Conservation (phyloP, 345 rosid species). For the Salix suchowensis region DNA sequence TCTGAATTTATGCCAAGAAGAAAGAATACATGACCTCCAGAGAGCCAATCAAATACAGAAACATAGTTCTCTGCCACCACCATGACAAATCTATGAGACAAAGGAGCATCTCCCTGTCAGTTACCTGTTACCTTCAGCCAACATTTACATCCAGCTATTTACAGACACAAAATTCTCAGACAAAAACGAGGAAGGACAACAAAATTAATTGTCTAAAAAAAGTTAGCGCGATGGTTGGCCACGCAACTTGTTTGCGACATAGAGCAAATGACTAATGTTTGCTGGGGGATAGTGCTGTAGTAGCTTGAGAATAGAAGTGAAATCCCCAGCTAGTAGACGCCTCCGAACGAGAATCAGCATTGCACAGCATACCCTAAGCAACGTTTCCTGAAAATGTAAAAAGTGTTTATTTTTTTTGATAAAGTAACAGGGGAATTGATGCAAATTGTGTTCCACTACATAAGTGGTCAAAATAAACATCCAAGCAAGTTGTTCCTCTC, state of each 20-base stretch:
- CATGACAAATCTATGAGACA: background rate
- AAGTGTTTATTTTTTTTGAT: background rate
- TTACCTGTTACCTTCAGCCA: constrained; percentile 20
- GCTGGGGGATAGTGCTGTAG: constrained; percentile 79
- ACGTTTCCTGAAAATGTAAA: constrained; percentile 60
- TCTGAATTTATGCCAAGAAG: background rate
- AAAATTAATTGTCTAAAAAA: background rate
- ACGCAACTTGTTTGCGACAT: constrained; percentile 87
- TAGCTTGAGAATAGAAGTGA: constrained; percentile 73
- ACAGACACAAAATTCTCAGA: constrained; percentile 11
- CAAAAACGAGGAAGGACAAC: background rate
- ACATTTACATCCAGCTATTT: constrained; percentile 25
- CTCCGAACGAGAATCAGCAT: constrained; percentile 84
- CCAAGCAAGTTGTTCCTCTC: background rate
- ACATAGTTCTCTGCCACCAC: background rate
- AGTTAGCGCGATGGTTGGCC: constrained; percentile 30
- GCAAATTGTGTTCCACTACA: background rate
- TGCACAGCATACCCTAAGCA: constrained; percentile 90
- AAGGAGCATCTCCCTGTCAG: background rate
- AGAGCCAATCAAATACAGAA: background rate
- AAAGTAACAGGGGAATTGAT: background rate
- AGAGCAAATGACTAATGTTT: constrained; percentile 77
- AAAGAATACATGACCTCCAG: background rate
- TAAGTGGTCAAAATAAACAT: background rate
- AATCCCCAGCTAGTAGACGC: constrained; percentile 81